Evolutionary conservation across 2,329 filamentous ascomycete genomes (phyloP).

Genomic region (Periconia digitata): DNA sequence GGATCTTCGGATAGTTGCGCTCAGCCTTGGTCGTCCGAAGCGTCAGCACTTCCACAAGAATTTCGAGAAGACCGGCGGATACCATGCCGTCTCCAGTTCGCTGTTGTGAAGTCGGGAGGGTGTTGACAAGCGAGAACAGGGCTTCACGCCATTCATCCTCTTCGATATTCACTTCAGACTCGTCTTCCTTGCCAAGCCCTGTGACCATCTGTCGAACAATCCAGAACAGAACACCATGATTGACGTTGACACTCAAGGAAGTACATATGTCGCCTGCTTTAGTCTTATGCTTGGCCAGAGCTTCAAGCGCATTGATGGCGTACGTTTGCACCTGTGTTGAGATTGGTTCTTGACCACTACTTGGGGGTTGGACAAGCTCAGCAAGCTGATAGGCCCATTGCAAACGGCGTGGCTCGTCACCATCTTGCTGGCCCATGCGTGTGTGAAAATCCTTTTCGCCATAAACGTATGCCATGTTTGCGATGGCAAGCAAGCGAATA

Average conservation of each 20-base stretch:
- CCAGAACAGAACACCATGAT: slow-evolving; percentile 92
- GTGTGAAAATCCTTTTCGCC: slow-evolving; percentile 80
- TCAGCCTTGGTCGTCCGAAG: slow-evolving; percentile 80
- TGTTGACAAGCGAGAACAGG: slow-evolving; percentile 83
- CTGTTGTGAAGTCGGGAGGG: slow-evolving; percentile 70
- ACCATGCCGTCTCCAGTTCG: slow-evolving; percentile 83
- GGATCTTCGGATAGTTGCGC: slow-evolving; percentile 77
- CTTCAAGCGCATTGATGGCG: slow-evolving; percentile 78
- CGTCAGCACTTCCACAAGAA: slow-evolving; percentile 84
- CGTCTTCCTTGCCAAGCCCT: slow-evolving; percentile 63
- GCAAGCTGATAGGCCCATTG: slow-evolving; percentile 92
- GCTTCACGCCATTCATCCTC: slow-evolving; percentile 91
- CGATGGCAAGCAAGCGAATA: slow-evolving; percentile 81
- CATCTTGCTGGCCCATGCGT: slow-evolving; percentile 82
- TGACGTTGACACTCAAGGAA: slow-evolving; percentile 93
- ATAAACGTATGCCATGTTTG: slow-evolving; percentile 89
- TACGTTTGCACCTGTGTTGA: slow-evolving; percentile 80
- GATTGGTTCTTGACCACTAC: slow-evolving; percentile 66
- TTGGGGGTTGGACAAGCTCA: slow-evolving; percentile 83
- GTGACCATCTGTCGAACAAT: slow-evolving; percentile 87
- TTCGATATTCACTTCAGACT: slow-evolving; percentile 58
- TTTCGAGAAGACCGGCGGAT: slow-evolving; percentile 83
- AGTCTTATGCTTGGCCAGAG: slow-evolving; percentile 75
- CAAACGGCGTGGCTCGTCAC: slow-evolving; percentile 82
- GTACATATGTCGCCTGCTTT: slow-evolving; percentile 82